These are phyloP conservation scores for Xylariomycetidae sp. DNA, from an alignment of 2,329 filamentous ascomycete genomes.

Conservation along the genomic window DNA sequence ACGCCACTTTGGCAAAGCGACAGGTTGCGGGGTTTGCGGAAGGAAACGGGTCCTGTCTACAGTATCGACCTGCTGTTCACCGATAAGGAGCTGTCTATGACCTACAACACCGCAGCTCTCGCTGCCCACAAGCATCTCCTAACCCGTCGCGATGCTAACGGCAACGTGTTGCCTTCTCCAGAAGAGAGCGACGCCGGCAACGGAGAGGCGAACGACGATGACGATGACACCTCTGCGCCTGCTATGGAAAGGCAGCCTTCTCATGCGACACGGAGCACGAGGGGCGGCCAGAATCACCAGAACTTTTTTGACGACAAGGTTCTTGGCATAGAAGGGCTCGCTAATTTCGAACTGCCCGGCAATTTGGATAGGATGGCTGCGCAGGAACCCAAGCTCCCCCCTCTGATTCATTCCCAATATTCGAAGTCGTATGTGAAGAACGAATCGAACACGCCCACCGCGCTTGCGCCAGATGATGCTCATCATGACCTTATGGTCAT, in stretches of 20 bases:
- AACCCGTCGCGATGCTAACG: conserved; percentile 50
- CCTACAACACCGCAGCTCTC: conserved; percentile 58
- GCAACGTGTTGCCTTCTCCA: conserved; percentile 43
- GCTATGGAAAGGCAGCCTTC: conserved; percentile 61
- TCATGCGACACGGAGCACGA: conserved; percentile 59
- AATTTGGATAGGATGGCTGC: conserved; percentile 54
- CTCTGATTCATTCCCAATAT: conserved; percentile 52
- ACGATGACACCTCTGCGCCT: conserved; percentile 45
- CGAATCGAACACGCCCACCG: conserved; percentile 52
- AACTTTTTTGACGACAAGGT: conserved; percentile 56
- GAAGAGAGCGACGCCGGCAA: conserved; percentile 51
- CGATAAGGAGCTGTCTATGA: conserved; percentile 63
- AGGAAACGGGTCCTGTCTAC: conserved; percentile 56
- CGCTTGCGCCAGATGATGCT: conserved; percentile 47
- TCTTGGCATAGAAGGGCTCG: conserved; percentile 55
- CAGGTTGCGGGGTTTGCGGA: conserved; percentile 47
- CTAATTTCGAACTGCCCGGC: conserved; percentile 53
- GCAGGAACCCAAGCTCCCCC: conserved; percentile 55
- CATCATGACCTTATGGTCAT: conserved; percentile 54
- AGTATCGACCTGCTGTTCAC: conserved; percentile 68
- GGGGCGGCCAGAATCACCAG: conserved; percentile 43
- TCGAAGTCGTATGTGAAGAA: conserved; percentile 52
- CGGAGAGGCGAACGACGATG: conserved; percentile 45
- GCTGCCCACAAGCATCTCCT: conserved; percentile 59
- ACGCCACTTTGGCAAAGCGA: conserved; percentile 62